Base-by-base conservation (phyloP, 2,329 filamentous ascomycete genomes). In the Trichoderma lentiforme region DNA sequence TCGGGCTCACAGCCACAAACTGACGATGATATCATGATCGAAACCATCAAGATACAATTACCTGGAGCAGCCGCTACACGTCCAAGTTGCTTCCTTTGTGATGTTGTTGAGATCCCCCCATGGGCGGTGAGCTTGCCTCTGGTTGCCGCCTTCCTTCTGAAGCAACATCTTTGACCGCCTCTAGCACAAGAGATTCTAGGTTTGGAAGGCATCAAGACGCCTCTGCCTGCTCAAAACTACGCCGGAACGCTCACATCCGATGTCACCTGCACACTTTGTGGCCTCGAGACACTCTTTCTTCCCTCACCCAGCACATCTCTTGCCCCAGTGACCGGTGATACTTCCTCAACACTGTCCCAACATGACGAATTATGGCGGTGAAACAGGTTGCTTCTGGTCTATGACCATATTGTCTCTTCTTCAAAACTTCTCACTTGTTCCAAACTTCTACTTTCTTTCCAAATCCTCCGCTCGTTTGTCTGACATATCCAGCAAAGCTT, bases 151-250 rank as follows among this genome's bases (percentile, higher is more conserved):
- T 70, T 70, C 67, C 67, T 21, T 18, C 6, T 62, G 15, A n/a
- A 24, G 6, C 24, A 9, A 39, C 39, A 70, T 34, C 8, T 62
- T n/a, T 70, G 67, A 70, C 67, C 67, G 67, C 67, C 39, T 53
- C 21, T 8, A 36, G 3, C 3, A 21, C 4, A 11, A 11, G 21
- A 9, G 2, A 53, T 7, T 7, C 6, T 11, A 9, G 15, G 26
- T 51, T 36, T n/a, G 39, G 67, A 70, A 70, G 21, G 67, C 14
- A 28, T 28, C 21, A 53, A 11, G 28, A 70, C 6, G 15, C 28
- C 15, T 26, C 21, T 26, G 3, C 36, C 53, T 53, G 26, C 65
- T 60, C 28, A 12, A 4, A 14, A 18, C 7, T 1, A 12, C 32
- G 6, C 5, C 26, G 32, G 14, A 1, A 24, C 24, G n/a, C 0